A percentile compares a stretch with the other conserved stretches of the same genome.
These are phyloP conservation scores for Alternaria rosae DNA, from an alignment of 2,329 filamentous ascomycete species.

Conservation along the genomic window DNA sequence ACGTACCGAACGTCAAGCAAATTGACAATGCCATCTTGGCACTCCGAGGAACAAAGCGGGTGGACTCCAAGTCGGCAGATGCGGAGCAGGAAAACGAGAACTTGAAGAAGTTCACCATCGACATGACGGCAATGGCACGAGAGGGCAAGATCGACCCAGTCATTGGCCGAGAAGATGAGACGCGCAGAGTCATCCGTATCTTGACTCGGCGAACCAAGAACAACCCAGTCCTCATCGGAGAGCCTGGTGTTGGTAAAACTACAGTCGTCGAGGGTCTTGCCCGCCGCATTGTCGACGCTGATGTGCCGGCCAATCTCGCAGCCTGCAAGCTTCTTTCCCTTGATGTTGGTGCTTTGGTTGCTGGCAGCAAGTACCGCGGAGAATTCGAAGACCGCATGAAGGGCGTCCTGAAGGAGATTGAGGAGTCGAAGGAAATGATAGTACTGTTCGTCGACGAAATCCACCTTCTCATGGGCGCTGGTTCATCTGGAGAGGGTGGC, in stretches of 20 bases:
- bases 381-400: slow-evolving; percentile 99
- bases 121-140: slow-evolving; percentile 95
- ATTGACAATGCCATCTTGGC: slow-evolving; percentile 89
- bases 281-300: slow-evolving; percentile 92
- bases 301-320: slow-evolving; percentile 94
- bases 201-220: slow-evolving; percentile 95
- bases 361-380: slow-evolving; percentile 97
- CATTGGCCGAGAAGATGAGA: slow-evolving; percentile 96
- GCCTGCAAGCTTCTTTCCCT: slow-evolving; percentile 93
- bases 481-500: slow-evolving; percentile 90
- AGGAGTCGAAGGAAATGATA: slow-evolving; percentile 94
- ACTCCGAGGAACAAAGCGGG: slow-evolving; percentile 89
- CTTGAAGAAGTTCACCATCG: slow-evolving; percentile 96
- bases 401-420: slow-evolving; percentile 95
- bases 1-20: slow-evolving; percentile 89
- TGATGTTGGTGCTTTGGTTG: slow-evolving; percentile 92
- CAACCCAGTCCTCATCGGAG: slow-evolving; percentile 96
- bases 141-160: slow-evolving; percentile 98
- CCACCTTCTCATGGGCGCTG: slow-evolving; percentile 96
- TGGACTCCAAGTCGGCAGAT: slow-evolving; percentile 96
- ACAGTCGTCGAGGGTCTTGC: slow-evolving; percentile 97
- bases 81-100: slow-evolving; percentile 93
- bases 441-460: slow-evolving; percentile 99
- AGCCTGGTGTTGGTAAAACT: slow-evolving; percentile 98
- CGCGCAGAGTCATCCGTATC: slow-evolving; percentile 88